Conservation (phyloP, 116 monocot genomes). For the Cymodocea nodosa region DNA sequence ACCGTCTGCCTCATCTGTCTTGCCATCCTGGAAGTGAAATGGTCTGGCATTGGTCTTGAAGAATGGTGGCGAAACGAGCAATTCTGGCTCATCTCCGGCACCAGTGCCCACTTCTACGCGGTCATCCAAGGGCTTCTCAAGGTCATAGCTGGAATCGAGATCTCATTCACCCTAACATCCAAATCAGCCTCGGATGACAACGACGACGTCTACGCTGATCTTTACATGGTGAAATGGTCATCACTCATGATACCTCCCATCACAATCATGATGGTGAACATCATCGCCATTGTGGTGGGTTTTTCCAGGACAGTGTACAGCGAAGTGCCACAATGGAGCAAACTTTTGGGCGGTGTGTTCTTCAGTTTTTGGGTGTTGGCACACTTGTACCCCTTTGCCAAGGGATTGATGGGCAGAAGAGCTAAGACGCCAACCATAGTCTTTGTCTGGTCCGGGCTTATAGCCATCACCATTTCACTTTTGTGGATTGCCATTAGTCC, state of each 20-base stretch:
- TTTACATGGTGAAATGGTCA: slow-evolving; percentile 43
- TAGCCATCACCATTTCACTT: slow-evolving; percentile 67
- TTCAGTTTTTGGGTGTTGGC: slow-evolving; percentile 37
- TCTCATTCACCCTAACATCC: slow-evolving; percentile 47
- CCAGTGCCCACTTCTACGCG: slow-evolving; percentile 68
- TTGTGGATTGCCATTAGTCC: slow-evolving; percentile 38
- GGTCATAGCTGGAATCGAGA: slow-evolving; percentile 82
- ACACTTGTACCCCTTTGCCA: slow-evolving; percentile 32
- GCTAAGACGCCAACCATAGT: slow-evolving; percentile 65
- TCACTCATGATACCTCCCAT: slow-evolving; percentile 34
- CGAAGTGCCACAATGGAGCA: slow-evolving; percentile 70
- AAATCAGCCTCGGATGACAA: slow-evolving; percentile 56
- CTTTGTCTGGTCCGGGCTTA: slow-evolving; percentile 49
- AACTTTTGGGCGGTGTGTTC: slow-evolving; percentile 54
- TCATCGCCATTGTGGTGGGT: slow-evolving; percentile 53
- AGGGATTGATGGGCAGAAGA: slow-evolving; percentile 78
- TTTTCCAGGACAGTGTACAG: slow-evolving; percentile 70
- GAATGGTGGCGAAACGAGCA: slow-evolving; percentile 63
- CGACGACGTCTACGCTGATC: slow-evolving; percentile 69
- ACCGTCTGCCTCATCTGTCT: slow-evolving; percentile 38
- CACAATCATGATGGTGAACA: slow-evolving; percentile 73
- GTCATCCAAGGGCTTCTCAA: slow-evolving; percentile 78
- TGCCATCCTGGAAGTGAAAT: slow-evolving; percentile 53
- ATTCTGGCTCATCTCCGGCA: slow-evolving; percentile 74
- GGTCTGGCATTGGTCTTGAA: slow-evolving; percentile 63